These are phyloP conservation scores for Lactarius akahatsu DNA, from an alignment of 768 basidiomycete genomes.

Conservation along the genomic window DNA sequence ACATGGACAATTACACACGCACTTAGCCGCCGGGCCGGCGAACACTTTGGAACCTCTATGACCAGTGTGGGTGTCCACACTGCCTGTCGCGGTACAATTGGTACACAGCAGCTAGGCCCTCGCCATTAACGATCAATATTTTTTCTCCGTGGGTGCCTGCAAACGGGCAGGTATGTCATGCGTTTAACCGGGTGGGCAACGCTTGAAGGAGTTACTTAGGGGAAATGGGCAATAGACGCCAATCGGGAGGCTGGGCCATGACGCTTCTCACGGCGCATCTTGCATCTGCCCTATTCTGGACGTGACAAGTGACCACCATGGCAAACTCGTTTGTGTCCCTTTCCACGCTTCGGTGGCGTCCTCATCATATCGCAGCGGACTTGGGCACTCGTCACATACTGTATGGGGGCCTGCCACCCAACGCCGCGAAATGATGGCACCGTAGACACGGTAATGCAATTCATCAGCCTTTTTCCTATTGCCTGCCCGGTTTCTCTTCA, in stretches of 20 bases:
- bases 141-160: neutral
- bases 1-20: neutral
- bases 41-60: neutral
- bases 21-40: neutral
- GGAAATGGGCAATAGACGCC: neutral
- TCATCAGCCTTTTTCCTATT: neutral
- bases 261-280: neutral
- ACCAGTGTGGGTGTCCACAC: neutral
- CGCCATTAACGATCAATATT: neutral
- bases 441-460: neutral
- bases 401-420: neutral
- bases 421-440: neutral
- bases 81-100: neutral
- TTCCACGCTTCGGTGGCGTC: neutral
- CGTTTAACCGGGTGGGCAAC: neutral
- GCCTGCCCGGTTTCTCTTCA: neutral
- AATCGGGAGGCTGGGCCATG: no score
- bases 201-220: neutral
- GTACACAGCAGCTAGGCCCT: neutral
- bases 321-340: neutral
- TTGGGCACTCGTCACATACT: neutral
- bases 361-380: neutral
- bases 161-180: neutral
- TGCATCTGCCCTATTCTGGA: constrained; percentile 1
- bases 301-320: neutral